These are phyloP conservation scores for Cladosporium velox DNA, from an alignment of 2,329 filamentous ascomycete genomes.

Conservation along the genomic window DNA sequence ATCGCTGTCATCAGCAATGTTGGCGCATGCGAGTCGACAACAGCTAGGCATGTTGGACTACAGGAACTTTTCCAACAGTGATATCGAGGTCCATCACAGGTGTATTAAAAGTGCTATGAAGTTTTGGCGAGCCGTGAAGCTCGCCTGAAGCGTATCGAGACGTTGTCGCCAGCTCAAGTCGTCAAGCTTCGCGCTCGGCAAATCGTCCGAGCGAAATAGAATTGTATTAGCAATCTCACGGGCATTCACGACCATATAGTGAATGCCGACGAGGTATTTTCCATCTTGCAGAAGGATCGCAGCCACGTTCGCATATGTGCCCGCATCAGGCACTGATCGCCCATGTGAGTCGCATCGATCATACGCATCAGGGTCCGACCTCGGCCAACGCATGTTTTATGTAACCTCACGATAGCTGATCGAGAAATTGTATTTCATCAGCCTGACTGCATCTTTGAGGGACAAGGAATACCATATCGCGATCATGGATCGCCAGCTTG, in stretches of 20 bases:
- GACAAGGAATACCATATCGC: not conserved
- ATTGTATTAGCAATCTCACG: not conserved
- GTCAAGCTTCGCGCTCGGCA: not conserved
- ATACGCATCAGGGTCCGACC: constrained; percentile 6
- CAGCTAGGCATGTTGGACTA: not conserved
- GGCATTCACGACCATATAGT: not conserved
- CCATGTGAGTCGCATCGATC: constrained; percentile 5
- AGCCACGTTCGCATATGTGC: not conserved
- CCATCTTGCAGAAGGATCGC: not conserved
- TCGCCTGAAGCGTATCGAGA: not conserved
- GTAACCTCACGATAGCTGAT: not conserved
- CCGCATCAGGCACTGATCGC: not conserved
- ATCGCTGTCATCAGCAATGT: not conserved
- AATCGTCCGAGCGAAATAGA: not conserved
- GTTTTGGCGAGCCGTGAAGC: not conserved
- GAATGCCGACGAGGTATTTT: not conserved
- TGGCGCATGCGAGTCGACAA: not conserved
- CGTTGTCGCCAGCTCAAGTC: not conserved
- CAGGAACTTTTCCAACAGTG: not conserved
- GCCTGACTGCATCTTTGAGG: not conserved
- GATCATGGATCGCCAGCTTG: not conserved
- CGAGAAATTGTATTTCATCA: not conserved
- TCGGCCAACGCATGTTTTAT: not conserved
- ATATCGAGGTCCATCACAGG: not conserved
- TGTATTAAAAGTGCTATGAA: not conserved